Base-by-base conservation (phyloP, 169 alveolate species). In the Eimeria maxima region DNA sequence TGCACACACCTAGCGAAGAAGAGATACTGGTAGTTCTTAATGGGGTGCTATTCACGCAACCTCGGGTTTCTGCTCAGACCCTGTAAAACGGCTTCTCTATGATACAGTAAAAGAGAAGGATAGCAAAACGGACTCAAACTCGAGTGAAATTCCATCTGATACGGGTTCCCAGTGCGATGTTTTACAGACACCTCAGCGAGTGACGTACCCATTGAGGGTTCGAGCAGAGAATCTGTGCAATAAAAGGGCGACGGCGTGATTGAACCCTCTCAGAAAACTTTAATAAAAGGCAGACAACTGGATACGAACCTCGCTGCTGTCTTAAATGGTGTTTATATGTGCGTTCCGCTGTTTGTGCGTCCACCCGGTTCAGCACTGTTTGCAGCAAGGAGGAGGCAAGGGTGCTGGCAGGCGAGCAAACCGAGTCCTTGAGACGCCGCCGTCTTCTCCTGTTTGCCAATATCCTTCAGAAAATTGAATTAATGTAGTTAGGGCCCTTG, bases 141-240 rank as follows among this genome's bases (percentile, higher is more conserved):
- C 0, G 50, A 14, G 24, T 71, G 50, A 33, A 71, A 71, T 71
- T 33, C 27, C 11, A 71, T 13, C 33, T 6, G n/a, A 33, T 29
- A 10, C 10, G 13, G 50, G 50, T 71, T 71, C 33, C 81, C 11
- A 14, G 24, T 8, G 67, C 88, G 24, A 38, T 18, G 88, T 44
- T 78, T 63, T 78, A 22, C 88, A 78, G 57, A 78, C 88, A 78
- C 88, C 67, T 10, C 67, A 38, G 16, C 60, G 65, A 18, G 65
- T 22, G 65, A 42, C 20, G 88, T 45, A 38, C 44, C 45, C 67
- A 71, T 71, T 71, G 81, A 71, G 50, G n/a, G 18, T 50, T 67
- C 76, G 16, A 27, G 45, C 42, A 45, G 20, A 8, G 81, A 71
- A 71, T 71, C 81, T 33, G 53, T 71, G 29, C 42, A 27, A 24